These are phyloP conservation scores for Candida sp. DNA, from an alignment of 1,139 yeast species.

Conservation along the genomic window DNA sequence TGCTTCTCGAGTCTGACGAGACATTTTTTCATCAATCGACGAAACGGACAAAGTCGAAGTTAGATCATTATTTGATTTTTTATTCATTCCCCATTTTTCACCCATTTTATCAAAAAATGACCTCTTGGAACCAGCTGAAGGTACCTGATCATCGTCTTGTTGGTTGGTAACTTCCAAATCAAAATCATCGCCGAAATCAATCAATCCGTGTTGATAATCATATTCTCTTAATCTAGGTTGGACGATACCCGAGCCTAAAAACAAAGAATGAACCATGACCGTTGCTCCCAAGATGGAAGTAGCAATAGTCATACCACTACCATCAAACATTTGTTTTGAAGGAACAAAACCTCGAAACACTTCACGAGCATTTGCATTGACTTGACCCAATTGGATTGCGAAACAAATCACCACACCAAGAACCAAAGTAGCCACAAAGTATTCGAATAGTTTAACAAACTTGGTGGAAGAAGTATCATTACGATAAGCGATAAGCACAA, in stretches of 20 bases:
- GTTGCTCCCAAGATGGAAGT: slow-evolving; percentile 80
- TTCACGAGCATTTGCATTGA: slow-evolving; percentile 45
- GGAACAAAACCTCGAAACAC: slow-evolving; percentile 74
- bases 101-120: too few relatives aligned
- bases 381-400: slow-evolving; percentile 59
- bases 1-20: slow-evolving; percentile 23
- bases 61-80: too few relatives aligned
- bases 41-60: too few relatives aligned
- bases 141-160: too few relatives aligned
- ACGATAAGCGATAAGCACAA: slow-evolving; percentile 71
- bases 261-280: slow-evolving; percentile 80
- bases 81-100: too few relatives aligned
- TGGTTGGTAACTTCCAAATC: slow-evolving; percentile 3
- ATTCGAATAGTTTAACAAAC: slow-evolving; percentile 64
- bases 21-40: slow-evolving; percentile 4
- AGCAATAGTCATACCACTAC: slow-evolving; percentile 67
- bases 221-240: slow-evolving; percentile 72
- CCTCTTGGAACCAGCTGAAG: too few relatives aligned
- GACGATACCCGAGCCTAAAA: slow-evolving; percentile 72
- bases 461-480: slow-evolving; percentile 65
- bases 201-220: slow-evolving; percentile 51
- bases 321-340: slow-evolving; percentile 56
- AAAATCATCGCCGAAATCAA: slow-evolving; percentile 21
- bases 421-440: slow-evolving; percentile 64
- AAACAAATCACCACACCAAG: slow-evolving; percentile 72